Evolutionary conservation across 306 rosid genomes (phyloP).

Genomic region (Sphenostylis stenocarpa): DNA sequence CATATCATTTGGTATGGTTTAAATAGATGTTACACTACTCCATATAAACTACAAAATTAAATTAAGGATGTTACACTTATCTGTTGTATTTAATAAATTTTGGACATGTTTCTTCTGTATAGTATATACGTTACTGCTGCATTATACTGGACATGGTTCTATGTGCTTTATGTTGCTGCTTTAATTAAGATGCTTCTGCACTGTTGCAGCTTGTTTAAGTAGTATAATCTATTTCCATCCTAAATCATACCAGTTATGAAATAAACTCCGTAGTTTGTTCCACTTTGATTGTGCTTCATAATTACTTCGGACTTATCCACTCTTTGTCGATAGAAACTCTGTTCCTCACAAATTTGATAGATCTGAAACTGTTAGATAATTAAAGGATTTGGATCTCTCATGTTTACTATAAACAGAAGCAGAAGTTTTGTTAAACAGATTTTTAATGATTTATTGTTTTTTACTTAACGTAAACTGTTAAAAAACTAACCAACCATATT

Average conservation of each 20-base stretch:
- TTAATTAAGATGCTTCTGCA: neutral
- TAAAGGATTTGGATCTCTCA: too few relatives aligned
- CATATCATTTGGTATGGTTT: too few relatives aligned
- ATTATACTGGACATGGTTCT: conserved; percentile 16
- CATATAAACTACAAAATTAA: too few relatives aligned
- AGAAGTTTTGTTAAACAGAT: too few relatives aligned
- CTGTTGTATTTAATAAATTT: neutral
- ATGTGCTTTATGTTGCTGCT: conserved; percentile 16
- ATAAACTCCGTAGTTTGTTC: conserved; percentile 16
- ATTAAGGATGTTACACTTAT: too few relatives aligned
- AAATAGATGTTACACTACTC: too few relatives aligned
- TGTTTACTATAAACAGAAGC: too few relatives aligned
- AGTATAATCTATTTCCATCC: neutral
- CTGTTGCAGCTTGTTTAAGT: conserved; percentile 8
- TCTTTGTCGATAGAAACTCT: too few relatives aligned
- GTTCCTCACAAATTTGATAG: too few relatives aligned
- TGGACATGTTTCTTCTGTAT: conserved; percentile 14
- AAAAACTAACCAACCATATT: neutral
- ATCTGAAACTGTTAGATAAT: too few relatives aligned
- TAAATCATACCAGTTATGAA: neutral
- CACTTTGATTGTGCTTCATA: conserved; percentile 15
- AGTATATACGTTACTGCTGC: conserved; percentile 13
- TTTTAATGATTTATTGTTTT: too few relatives aligned
- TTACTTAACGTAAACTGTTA: too few relatives aligned
- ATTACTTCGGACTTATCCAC: neutral